phyloP scores from a whole-genome alignment of 140 eudicot species.

The Stevia rebaudiana region DNA sequence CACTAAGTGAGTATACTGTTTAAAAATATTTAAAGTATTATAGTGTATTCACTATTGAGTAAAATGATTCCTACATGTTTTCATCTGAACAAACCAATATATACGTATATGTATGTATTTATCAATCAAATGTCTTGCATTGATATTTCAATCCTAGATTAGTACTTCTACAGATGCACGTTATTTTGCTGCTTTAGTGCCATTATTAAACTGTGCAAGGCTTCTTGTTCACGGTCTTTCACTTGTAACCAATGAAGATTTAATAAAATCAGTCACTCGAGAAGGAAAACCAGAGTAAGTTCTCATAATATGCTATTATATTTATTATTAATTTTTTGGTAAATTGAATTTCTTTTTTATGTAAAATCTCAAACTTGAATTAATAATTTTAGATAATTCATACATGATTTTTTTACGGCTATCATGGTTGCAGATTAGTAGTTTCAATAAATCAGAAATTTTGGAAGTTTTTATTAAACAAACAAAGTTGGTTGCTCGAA shows the following conservation, averaged over 20 bases:
- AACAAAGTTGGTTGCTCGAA: not conserved
- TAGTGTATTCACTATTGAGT: not conserved
- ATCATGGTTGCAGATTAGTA: not conserved
- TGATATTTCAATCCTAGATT: conserved; percentile 71
- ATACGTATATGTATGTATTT: not conserved
- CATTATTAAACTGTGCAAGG: conserved; percentile 59
- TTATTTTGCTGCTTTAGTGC: conserved; percentile 79
- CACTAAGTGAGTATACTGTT: not conserved
- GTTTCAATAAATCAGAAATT: not conserved
- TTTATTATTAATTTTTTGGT: not conserved
- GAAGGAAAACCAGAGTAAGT: conserved; percentile 90
- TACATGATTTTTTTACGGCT: not conserved
- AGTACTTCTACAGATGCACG: conserved; percentile 92
- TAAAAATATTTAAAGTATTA: not conserved
- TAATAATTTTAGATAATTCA: not conserved
- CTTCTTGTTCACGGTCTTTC: conserved; percentile 81
- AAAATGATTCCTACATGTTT: not conserved
- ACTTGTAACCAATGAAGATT: conserved; percentile 63
- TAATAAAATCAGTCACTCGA: conserved; percentile 78
- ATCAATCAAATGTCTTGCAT: conserved; percentile 18
- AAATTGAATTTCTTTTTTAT: not conserved
- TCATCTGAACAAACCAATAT: not conserved
- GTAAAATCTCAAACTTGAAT: not conserved
- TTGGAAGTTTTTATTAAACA: not conserved
- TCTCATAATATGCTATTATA: not conserved